Evolutionary conservation across 306 rosid genomes (phyloP), one percentile per base, ranked within the genome.

Genomic region (Fagus sylvatica): DNA sequence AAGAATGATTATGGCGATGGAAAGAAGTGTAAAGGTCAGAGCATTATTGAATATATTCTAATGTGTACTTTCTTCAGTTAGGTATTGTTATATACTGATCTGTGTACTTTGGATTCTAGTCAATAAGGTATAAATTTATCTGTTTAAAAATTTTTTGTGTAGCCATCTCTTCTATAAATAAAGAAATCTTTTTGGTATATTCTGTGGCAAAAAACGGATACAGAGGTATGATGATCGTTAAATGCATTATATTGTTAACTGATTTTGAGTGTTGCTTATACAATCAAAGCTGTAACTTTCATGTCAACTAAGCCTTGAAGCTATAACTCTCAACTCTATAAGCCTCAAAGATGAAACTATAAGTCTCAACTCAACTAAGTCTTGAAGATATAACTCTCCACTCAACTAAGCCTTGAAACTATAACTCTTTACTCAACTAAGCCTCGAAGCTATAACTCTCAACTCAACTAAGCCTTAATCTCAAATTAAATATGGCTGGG

Each of bases 41-140:
- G 75, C 74, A 76, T 82, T 87, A 87, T 82, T 80, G 75, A 83
- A 83, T 77, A 87, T 74, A 86, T 81, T 86, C 69, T 76, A 75
- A 57, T 77, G 53, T 76, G 74, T 85, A 81, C 82, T 79, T 55
- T 84, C 82, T 79, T 82, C 70, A 55, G 69, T 66, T 79, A 84
- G 85, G 84, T 78, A 77, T 75, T 77, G 40, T 80, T 89, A 84
- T 91, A 85, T 70, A 84, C 86, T 78, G 34, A 53, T 70, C 55
- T 83, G 64, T 88, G 65, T 72, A 84, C 75, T 76, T 73, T 70
- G 72, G 69, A 53, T 53, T 66, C 72, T 75, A 72, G 76, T 71
- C 74, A 69, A 76, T 75, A 67, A 78, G 65, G 59, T 64, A 68
- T 6, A 15, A n/a, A 55, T 81, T 74, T 19, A 40, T 73, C 65